Percentiles rank a stretch among this genome's conserved stretches.
These are phyloP conservation scores for Phytophthora lateralis DNA, from an alignment of 352 stramenopile genomes.

Conservation along the genomic window DNA sequence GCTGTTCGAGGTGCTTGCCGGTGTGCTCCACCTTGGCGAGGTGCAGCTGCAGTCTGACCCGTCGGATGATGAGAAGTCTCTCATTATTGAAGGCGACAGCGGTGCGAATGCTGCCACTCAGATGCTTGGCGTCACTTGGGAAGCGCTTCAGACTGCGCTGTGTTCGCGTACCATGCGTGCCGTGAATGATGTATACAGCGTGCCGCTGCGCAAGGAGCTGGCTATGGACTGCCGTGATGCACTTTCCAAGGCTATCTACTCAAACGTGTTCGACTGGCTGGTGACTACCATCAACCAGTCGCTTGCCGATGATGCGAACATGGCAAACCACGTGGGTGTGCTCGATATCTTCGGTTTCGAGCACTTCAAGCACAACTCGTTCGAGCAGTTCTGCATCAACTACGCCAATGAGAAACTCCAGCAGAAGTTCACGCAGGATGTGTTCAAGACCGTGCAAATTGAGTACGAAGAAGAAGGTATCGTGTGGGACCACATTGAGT, in stretches of 20 bases:
- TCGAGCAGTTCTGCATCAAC: conserved; percentile 95
- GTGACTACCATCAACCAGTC: conserved; percentile 94
- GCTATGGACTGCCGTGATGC: conserved; percentile 93
- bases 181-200: conserved; percentile 72
- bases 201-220: conserved; percentile 82
- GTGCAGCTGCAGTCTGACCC: conserved; percentile 80
- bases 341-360: conserved; percentile 99
- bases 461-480: conserved; percentile 97
- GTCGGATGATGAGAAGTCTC: conserved; percentile 79
- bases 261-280: conserved; percentile 96
- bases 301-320: conserved; percentile 76
- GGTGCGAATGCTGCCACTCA: conserved; percentile 60
- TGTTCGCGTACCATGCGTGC: conserved; percentile 90
- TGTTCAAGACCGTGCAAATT: conserved; percentile 93
- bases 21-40: conserved; percentile 96
- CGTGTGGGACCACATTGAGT: conserved; percentile 91
- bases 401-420: conserved; percentile 94
- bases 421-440: conserved; percentile 92
- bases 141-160: conserved; percentile 92
- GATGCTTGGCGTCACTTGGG: conserved; percentile 91
- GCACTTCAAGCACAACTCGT: conserved; percentile 96
- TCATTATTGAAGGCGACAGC: conserved; percentile 54
- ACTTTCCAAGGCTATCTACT: conserved; percentile 97
- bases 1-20: conserved; percentile 93
- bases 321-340: conserved; percentile 92